phyloP scores from a whole-genome alignment of 1,284 basidiomycete species.

The Neonothopanus nambi region DNA sequence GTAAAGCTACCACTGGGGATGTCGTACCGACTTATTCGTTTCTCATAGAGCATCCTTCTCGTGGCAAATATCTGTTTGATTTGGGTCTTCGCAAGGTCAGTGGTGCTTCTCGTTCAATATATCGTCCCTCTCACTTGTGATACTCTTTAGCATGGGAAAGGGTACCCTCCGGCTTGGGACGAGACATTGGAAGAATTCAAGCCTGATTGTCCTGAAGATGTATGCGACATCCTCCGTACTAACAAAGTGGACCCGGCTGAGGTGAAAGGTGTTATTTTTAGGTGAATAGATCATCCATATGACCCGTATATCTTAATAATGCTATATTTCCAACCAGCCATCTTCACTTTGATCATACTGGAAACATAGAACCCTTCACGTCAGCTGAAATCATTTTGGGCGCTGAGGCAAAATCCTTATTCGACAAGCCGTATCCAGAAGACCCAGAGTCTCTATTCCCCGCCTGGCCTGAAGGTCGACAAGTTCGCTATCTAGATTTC shows the following conservation, averaged over 20 bases:
- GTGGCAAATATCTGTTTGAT: constrained; percentile 13
- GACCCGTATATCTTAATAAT: background rate
- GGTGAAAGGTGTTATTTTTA: constrained; percentile 11
- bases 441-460: constrained; percentile 18
- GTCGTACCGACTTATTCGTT: constrained; percentile 3
- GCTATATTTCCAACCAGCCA: constrained; percentile 19
- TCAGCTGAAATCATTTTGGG: constrained; percentile 28
- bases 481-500: constrained; percentile 1
- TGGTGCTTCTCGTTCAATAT: background rate
- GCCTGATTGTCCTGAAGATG: constrained; percentile 5
- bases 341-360: constrained; percentile 36
- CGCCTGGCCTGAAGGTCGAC: background rate
- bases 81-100: constrained; percentile 13
- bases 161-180: constrained; percentile 11
- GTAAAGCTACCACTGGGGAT: background rate
- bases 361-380: constrained; percentile 29
- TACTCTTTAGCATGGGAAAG: constrained; percentile 4
- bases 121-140: background rate
- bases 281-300: background rate
- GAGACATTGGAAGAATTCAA: constrained; percentile 4
- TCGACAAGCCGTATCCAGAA: constrained; percentile 25
- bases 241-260: background rate
- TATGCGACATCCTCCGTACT: background rate
- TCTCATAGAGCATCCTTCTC: constrained; percentile 2
- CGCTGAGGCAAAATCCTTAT: constrained; percentile 17